A percentile compares a stretch with the other conserved stretches of the same genome.
These are phyloP conservation scores for Atalantia buxifolia DNA, from an alignment of 345 rosid species.

Conservation along the genomic window DNA sequence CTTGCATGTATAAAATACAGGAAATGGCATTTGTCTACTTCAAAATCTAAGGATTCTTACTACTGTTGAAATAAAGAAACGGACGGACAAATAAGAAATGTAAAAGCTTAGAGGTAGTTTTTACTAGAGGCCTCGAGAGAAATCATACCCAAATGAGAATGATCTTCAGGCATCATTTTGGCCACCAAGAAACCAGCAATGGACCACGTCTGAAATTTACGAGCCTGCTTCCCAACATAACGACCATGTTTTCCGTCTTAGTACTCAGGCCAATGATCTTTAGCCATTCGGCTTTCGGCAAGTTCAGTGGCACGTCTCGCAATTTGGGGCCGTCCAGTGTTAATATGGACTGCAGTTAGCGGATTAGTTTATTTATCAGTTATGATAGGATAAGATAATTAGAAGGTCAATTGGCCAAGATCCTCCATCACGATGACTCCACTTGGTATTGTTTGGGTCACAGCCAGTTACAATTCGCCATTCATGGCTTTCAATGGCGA, in stretches of 20 bases:
- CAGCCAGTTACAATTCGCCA: constrained; percentile 59
- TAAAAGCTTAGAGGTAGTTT: background rate
- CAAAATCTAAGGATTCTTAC: background rate
- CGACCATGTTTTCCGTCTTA: constrained; percentile 60
- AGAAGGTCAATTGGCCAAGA: constrained; percentile 61
- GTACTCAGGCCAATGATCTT: constrained; percentile 73
- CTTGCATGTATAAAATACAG: background rate
- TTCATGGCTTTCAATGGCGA: constrained; percentile 62
- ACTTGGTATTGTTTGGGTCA: constrained; percentile 64
- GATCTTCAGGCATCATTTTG: constrained; percentile 66
- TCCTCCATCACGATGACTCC: constrained; percentile 75
- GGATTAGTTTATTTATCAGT: constrained; percentile 11
- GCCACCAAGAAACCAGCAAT: constrained; percentile 66
- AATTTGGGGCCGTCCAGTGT: constrained; percentile 66
- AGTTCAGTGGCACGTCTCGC: constrained; percentile 58
- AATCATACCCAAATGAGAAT: constrained; percentile 65
- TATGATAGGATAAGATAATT: background rate
- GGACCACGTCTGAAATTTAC: constrained; percentile 74
- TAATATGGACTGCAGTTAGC: constrained; percentile 63
- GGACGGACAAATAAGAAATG: background rate
- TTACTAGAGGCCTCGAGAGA: constrained; percentile 32
- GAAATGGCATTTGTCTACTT: background rate
- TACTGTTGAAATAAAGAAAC: background rate
- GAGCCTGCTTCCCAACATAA: constrained; percentile 56
- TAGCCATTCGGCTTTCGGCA: constrained; percentile 43